phyloP scores from a whole-genome alignment of 768 basidiomycete genomes.

The Hydnomerulius pinastri region DNA sequence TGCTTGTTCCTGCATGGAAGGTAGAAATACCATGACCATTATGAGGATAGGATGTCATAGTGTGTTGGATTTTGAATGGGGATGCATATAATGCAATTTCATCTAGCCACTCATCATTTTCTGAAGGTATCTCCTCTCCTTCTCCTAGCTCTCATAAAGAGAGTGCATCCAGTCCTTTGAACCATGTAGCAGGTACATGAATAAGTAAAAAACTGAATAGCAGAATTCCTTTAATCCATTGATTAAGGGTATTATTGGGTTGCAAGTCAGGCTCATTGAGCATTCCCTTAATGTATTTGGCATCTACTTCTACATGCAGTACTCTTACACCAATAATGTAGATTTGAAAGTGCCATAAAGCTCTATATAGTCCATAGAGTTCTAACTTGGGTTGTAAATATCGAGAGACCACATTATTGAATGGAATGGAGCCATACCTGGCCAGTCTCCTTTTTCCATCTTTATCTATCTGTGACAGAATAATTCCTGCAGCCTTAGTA shows the following conservation, averaged over 20 bases:
- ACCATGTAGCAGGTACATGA: constrained; percentile 38
- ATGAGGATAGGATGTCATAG: background rate
- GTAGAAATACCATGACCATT: background rate
- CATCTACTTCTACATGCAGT: constrained; percentile 40
- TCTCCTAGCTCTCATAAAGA: constrained; percentile 28
- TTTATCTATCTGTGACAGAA: constrained; percentile 36
- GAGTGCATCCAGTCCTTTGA: constrained; percentile 40
- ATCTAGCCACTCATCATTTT: constrained; percentile 31
- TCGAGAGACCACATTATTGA: constrained; percentile 29
- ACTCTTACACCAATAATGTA: constrained; percentile 32
- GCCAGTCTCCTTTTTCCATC: constrained; percentile 20
- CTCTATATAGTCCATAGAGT: constrained; percentile 38
- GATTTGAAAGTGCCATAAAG: constrained; percentile 32
- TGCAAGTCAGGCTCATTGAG: constrained; percentile 39
- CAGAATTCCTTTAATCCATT: constrained; percentile 43
- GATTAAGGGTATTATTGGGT: constrained; percentile 41
- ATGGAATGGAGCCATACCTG: constrained; percentile 36
- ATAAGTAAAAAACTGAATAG: constrained; percentile 38
- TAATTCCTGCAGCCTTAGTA: constrained; percentile 36
- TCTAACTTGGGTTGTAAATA: constrained; percentile 44
- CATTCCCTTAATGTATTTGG: constrained; percentile 46
- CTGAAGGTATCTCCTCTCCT: constrained; percentile 30
- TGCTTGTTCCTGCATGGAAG: constrained; percentile 1
- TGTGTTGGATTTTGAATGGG: background rate
- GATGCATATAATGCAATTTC: constrained; percentile 1